These are phyloP conservation scores for Phalaenopsis aphrodite DNA, from an alignment of 106 monocot species.

Conservation along the genomic window DNA sequence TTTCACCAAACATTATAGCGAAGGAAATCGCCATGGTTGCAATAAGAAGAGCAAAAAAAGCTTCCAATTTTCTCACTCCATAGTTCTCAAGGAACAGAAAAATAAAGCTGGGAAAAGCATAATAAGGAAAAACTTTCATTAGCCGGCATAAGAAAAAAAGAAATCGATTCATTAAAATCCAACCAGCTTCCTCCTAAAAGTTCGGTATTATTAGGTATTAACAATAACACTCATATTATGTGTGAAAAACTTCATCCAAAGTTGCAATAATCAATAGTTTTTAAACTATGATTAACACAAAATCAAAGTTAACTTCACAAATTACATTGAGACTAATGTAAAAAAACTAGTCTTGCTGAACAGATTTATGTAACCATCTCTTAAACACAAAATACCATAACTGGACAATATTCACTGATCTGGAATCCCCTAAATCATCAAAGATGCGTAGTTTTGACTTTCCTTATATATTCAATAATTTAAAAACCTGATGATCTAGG, in stretches of 20 bases:
- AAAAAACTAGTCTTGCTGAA: background rate
- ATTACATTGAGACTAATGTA: background rate
- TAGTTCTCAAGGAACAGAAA: slow-evolving; percentile 80
- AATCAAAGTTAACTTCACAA: background rate
- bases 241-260: background rate
- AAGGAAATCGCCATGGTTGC: slow-evolving; percentile 72
- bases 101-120: slow-evolving; percentile 48
- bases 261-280: background rate
- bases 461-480: background rate
- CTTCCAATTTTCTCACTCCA: slow-evolving; percentile 88
- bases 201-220: background rate
- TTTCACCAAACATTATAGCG: slow-evolving; percentile 76
- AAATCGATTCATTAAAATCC: background rate
- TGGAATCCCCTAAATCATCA: background rate
- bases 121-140: too few relatives aligned
- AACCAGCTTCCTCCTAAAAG: background rate
- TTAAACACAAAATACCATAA: background rate
- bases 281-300: background rate
- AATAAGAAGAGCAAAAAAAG: slow-evolving; percentile 64
- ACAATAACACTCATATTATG: background rate
- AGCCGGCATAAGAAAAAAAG: background rate
- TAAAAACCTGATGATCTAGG: too few relatives aligned
- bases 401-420: background rate
- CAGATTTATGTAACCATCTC: background rate
- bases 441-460: background rate